Conservation (phyloP, 2,329 filamentous ascomycete species). For the Huntiella decipiens region DNA sequence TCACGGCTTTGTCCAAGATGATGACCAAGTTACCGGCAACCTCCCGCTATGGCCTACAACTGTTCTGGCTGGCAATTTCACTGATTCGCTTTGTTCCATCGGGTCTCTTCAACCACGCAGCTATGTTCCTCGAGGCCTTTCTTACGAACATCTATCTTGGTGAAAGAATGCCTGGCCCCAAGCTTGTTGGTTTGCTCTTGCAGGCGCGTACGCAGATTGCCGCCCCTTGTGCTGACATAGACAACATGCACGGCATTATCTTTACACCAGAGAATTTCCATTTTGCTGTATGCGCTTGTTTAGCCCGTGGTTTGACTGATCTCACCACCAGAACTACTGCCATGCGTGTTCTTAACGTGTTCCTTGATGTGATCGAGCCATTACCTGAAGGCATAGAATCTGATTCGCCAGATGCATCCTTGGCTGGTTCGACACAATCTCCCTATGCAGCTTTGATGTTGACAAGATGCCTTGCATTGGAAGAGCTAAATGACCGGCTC, state of each 20-base stretch:
- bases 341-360: slow-evolving; percentile 41
- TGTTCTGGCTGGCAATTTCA: slow-evolving; percentile 53
- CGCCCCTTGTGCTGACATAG: slow-evolving; percentile 40
- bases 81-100: slow-evolving; percentile 44
- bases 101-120: slow-evolving; percentile 45
- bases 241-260: slow-evolving; percentile 46
- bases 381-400: slow-evolving; percentile 12
- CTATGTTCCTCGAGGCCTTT: slow-evolving; percentile 44
- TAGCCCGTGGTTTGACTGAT: slow-evolving; percentile 45
- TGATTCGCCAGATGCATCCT: slow-evolving; percentile 13
- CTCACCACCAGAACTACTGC: slow-evolving; percentile 38
- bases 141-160: slow-evolving; percentile 43
- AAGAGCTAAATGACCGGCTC: slow-evolving; percentile 43
- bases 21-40: slow-evolving; percentile 47
- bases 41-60: slow-evolving; percentile 47
- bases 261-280: slow-evolving; percentile 48
- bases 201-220: slow-evolving; percentile 42
- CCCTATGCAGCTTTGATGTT: slow-evolving; percentile 44
- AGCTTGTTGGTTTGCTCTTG: slow-evolving; percentile 39
- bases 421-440: slow-evolving; percentile 17
- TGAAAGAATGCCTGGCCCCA: slow-evolving; percentile 37
- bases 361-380: slow-evolving; percentile 26
- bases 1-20: slow-evolving; percentile 51
- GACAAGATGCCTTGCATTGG: slow-evolving; percentile 32
- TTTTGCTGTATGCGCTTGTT: slow-evolving; percentile 44